These are phyloP conservation scores for Deinandra increscens DNA, from an alignment of 129 eudicot genomes.

Conservation along the genomic window DNA sequence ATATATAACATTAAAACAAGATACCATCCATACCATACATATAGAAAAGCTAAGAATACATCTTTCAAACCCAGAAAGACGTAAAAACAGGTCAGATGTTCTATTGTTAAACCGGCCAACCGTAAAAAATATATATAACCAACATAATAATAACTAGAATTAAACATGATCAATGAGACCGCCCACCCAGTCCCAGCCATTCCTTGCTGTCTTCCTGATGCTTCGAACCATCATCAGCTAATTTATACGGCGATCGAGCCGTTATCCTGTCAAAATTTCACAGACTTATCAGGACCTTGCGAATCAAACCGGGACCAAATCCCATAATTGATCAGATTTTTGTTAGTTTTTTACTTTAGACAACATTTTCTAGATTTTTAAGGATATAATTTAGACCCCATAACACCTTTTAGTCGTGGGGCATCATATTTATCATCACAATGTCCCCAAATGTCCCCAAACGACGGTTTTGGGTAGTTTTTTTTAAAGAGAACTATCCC, in stretches of 20 bases:
- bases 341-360: too few relatives aligned
- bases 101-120: conserved; percentile 26
- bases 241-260: conserved; percentile 50
- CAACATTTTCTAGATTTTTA: too few relatives aligned
- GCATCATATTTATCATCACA: too few relatives aligned
- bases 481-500: too few relatives aligned
- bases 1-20: neutral
- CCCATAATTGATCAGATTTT: neutral
- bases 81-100: conserved; percentile 34
- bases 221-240: conserved; percentile 32
- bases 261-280: conserved; percentile 36
- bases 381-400: too few relatives aligned
- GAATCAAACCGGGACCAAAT: neutral
- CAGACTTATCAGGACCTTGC: neutral
- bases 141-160: neutral
- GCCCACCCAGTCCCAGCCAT: conserved; percentile 60
- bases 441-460: too few relatives aligned
- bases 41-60: conserved; percentile 25
- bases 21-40: conserved; percentile 30
- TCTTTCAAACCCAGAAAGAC: conserved; percentile 30
- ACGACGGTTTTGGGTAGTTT: too few relatives aligned
- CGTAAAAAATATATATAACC: conserved; percentile 15
- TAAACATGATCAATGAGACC: conserved; percentile 22
- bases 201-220: conserved; percentile 43
- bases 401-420: too few relatives aligned